A percentile compares a stretch with the other conserved stretches of the same genome.
phyloP scores from a whole-genome alignment of 768 basidiomycete species.

The Amanita pallidorosea region DNA sequence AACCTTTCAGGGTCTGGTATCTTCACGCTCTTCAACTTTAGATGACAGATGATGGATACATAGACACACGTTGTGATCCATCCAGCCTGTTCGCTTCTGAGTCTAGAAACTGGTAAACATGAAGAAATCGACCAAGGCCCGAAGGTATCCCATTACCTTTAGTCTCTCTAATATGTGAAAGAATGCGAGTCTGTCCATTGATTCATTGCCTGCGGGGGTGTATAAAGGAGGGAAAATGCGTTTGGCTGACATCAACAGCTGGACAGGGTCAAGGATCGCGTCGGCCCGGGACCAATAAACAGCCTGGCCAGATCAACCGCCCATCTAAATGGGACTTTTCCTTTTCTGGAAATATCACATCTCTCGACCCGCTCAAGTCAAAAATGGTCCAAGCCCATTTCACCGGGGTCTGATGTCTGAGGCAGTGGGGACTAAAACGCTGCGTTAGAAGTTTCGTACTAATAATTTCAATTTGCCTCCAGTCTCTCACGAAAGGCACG shows the following conservation, averaged over 20 bases:
- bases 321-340: too few species aligned
- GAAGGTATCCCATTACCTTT: slow-evolving; percentile 53
- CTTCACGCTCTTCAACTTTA: slow-evolving; percentile 25
- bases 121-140: background rate
- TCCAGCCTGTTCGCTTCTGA: slow-evolving; percentile 94
- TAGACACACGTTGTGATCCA: slow-evolving; percentile 58
- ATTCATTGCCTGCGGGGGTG: slow-evolving; percentile 34
- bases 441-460: too few species aligned
- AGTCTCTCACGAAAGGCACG: too few species aligned
- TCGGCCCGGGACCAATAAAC: too few species aligned
- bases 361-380: too few species aligned
- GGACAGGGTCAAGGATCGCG: too few species aligned
- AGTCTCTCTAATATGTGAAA: slow-evolving; percentile 83
- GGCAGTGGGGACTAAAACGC: too few species aligned
- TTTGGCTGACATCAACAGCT: slow-evolving; percentile 7
- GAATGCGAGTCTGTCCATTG: slow-evolving; percentile 73
- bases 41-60: background rate
- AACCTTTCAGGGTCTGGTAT: slow-evolving; percentile 81
- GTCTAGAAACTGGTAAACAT: slow-evolving; percentile 39
- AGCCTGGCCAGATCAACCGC: too few species aligned
- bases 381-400: too few species aligned
- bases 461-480: too few species aligned
- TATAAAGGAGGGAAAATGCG: slow-evolving; percentile 57
- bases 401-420: too few species aligned
- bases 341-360: too few species aligned